A percentile compares a stretch with the other conserved stretches of the same genome.
Evolutionary conservation across 768 basidiomycete genomes (phyloP).

Genomic region (Suillus variegatus): DNA sequence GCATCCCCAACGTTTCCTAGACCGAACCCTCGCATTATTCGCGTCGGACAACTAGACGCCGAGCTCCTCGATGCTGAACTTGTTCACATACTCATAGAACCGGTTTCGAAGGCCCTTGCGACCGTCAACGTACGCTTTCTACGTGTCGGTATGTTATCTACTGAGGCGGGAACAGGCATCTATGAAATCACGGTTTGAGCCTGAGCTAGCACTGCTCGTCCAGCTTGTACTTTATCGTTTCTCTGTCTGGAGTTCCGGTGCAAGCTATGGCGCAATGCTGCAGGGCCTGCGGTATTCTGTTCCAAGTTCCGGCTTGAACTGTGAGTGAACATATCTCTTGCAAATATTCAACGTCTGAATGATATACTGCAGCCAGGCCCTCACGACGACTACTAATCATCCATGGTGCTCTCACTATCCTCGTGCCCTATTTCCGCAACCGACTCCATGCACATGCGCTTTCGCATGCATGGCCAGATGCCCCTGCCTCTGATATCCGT

Average conservation of each 20-base stretch:
- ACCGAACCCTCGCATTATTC: conserved; percentile 50
- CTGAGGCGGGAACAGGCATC: conserved; percentile 46
- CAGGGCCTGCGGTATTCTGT: conserved; percentile 72
- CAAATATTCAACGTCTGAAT: conserved; percentile 2
- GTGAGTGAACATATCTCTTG: conserved; percentile 19
- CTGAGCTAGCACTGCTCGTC: conserved; percentile 71
- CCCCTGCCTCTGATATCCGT: conserved; percentile 75
- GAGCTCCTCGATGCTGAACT: conserved; percentile 90
- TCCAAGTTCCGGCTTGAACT: conserved; percentile 10
- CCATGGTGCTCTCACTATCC: conserved; percentile 72
- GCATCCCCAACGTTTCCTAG: conserved; percentile 27
- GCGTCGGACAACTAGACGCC: conserved; percentile 91
- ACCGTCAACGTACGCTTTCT: conserved; percentile 59
- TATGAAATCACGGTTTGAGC: conserved; percentile 64
- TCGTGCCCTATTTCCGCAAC: conserved; percentile 77
- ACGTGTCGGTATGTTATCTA: conserved; percentile 4
- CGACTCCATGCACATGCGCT: conserved; percentile 76
- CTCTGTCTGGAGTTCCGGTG: conserved; percentile 78
- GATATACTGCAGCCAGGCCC: conserved; percentile 58
- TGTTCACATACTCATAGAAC: conserved; percentile 76
- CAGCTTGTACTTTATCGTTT: conserved; percentile 77
- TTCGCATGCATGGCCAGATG: conserved; percentile 88
- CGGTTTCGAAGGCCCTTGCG: conserved; percentile 71
- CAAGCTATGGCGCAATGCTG: conserved; percentile 81
- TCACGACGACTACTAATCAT: conserved; percentile 60